These are phyloP conservation scores for Salmacisia buchloeana DNA, from an alignment of 1,284 basidiomycete species.

Conservation along the genomic window DNA sequence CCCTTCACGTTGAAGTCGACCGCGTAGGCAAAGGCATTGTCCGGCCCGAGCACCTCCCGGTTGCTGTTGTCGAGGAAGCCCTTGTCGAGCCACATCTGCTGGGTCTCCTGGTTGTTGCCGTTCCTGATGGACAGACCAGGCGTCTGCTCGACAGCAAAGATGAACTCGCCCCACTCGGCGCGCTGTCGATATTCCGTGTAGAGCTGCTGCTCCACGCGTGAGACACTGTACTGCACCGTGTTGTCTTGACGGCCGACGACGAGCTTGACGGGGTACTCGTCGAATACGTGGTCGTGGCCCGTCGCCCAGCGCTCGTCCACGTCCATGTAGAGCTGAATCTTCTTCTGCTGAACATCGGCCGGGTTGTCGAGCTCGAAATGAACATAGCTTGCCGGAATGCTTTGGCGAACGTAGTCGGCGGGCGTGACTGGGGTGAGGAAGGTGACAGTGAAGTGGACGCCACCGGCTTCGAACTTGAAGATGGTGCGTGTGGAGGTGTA, in stretches of 20 bases:
- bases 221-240: slow-evolving; percentile 26
- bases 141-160: slow-evolving; percentile 34
- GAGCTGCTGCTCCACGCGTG: slow-evolving; percentile 30
- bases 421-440: slow-evolving; percentile 45
- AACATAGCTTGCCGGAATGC: slow-evolving; percentile 43
- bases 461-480: slow-evolving; percentile 39
- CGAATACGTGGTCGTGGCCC: not conserved
- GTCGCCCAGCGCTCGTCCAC: not conserved
- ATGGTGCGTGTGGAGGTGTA: slow-evolving; percentile 45
- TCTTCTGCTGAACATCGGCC: too few relatives aligned
- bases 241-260: not conserved
- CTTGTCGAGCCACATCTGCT: slow-evolving; percentile 34
- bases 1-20: slow-evolving; percentile 37
- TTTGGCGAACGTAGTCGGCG: slow-evolving; percentile 42
- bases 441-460: slow-evolving; percentile 41
- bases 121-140: slow-evolving; percentile 33
- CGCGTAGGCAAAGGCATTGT: slow-evolving; percentile 42
- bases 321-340: not conserved
- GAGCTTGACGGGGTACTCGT: not conserved
- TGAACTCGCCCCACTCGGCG: slow-evolving; percentile 46
- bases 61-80: slow-evolving; percentile 36
- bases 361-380: slow-evolving; percentile 34
- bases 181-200: slow-evolving; percentile 45
- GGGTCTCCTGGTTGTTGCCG: slow-evolving; percentile 42
- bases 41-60: slow-evolving; percentile 29